Base-by-base conservation (phyloP, 176 grass and related monocot species). In the Paspalum vaginatum region DNA sequence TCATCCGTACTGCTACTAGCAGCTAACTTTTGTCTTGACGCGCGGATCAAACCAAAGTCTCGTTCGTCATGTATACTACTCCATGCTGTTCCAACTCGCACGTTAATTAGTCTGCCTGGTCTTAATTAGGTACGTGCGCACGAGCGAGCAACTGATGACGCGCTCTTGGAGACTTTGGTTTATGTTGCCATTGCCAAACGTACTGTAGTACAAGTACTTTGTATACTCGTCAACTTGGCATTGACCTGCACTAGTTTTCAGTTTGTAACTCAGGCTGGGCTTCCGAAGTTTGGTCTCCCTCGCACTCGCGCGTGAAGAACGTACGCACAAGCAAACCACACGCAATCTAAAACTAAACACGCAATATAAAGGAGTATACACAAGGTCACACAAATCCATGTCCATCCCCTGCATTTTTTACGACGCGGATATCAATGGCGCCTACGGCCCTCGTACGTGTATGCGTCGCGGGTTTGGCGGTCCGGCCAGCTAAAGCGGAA, bases 11-110 rank as follows among this genome's bases (percentile, higher is more conserved):
- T n/a, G n/a, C n/a, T n/a, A n/a, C 44, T 17, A 71, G 61, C 37
- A 54, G 37, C 58, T 4, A 82, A 39, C 10, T 55, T 61, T 70
- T 81, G 64, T 72, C 79, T 71, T 9, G 14, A 18, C 41, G 55
- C 32, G 12, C 18, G 32, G 53, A 52, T 47, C 1, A 24, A 17
- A 32, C 16, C 16, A 14, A 76, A 52, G 62, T 9, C 45, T 38
- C 10, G 60, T 32, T 32, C 32, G 32, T 32, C 32, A 32, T 32
- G 3, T 32, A 32, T 32, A 32, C 32, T 32, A 32, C 32, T 32
- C 1, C 32, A 32, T 3, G 32, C 2, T 32, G 32, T 3, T 32
- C 32, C 32, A 32, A 32, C 32, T 3, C 3, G 32, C 37, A 68
- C 6, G 72, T 75, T 60, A n/a, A n/a, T n/a, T n/a, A 75, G 84